Percentiles rank a stretch among this genome's conserved stretches.
Conservation (phyloP, 2,329 filamentous ascomycete species). For the Talaromyces marneffei region DNA sequence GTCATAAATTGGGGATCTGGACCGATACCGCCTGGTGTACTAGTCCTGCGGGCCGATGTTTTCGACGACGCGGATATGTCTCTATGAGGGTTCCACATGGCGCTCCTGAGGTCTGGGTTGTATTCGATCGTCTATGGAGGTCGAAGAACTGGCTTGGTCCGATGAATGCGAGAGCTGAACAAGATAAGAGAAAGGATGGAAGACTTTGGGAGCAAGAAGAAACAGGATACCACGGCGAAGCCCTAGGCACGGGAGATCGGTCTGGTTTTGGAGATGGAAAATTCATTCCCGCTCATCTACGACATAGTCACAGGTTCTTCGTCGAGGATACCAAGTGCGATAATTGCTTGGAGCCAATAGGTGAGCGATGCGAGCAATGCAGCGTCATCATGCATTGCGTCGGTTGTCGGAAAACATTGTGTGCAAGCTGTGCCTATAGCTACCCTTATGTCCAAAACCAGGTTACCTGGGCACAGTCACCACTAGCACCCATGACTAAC, state of each 20-base stretch:
- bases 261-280: conserved; percentile 47
- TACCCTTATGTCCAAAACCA: conserved; percentile 39
- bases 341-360: conserved; percentile 48
- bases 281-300: conserved; percentile 48
- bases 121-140: conserved; percentile 55
- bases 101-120: conserved; percentile 56
- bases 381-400: conserved; percentile 58
- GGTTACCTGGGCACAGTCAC: conserved; percentile 27
- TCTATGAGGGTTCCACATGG: conserved; percentile 50
- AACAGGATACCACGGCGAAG: conserved; percentile 50
- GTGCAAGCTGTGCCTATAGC: conserved; percentile 55
- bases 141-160: conserved; percentile 54
- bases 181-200: conserved; percentile 40
- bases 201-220: conserved; percentile 54
- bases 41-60: conserved; percentile 52
- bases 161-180: conserved; percentile 24
- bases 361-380: conserved; percentile 55
- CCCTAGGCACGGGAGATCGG: conserved; percentile 47
- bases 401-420: conserved; percentile 55
- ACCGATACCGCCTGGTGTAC: conserved; percentile 59
- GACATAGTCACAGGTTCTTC: conserved; percentile 49
- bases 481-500: conserved; percentile 20
- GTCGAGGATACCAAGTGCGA: conserved; percentile 51
- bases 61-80: conserved; percentile 52
- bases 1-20: conserved; percentile 55